Base-by-base conservation (phyloP, 2,329 filamentous ascomycete species). In the Leptographium wingfieldii region DNA sequence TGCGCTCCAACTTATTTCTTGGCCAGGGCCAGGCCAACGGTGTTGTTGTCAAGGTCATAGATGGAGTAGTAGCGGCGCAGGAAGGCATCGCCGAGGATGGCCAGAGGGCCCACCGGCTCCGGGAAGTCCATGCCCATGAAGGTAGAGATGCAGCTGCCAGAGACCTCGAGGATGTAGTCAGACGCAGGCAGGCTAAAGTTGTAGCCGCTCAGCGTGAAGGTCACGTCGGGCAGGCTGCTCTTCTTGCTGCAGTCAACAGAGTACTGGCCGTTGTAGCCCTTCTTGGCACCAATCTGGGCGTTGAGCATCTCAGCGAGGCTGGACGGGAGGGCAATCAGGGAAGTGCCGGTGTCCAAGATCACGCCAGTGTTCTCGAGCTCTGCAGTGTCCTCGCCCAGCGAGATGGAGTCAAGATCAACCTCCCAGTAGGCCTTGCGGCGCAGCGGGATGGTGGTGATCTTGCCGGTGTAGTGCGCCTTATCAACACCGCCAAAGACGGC, bases 391-490 rank as follows among this genome's bases (percentile, higher is more conserved):
- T 92, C 82, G 68, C 94, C 95, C 65, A 96, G 90, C 60, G 87
- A 85, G 76, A 99, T 94, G 65, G 90, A 81, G 69, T 97, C 87
- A 63, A 99, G 85, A 69, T 97, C 92, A 60, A 99, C 92, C 82
- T 99, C 94, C 94, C 94, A 99, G 83, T 99, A 99, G 56, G 94
- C 94, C 87, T 97, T 97, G 73, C 94, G 90, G 74, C 94, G 90
- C 67, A 99, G 84, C 59, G 94, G 94, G 67, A 99, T 90, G 74
- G 91, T 95, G 72, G 86, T 89, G 69, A 99, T 82, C 74, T 97
- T 86, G 70, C 94, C 94, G 48, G 81, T 85, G 73, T 80, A 85
- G 80, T 94, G 90, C 71, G 79, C 77, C 77, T 90, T 78, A 74
- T 97, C 86, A 63, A 96, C 76, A 66, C 92, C 92, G 73, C 92